These are phyloP conservation scores for Venturia oleaginea DNA, from an alignment of 2,329 filamentous ascomycete species.

Conservation along the genomic window DNA sequence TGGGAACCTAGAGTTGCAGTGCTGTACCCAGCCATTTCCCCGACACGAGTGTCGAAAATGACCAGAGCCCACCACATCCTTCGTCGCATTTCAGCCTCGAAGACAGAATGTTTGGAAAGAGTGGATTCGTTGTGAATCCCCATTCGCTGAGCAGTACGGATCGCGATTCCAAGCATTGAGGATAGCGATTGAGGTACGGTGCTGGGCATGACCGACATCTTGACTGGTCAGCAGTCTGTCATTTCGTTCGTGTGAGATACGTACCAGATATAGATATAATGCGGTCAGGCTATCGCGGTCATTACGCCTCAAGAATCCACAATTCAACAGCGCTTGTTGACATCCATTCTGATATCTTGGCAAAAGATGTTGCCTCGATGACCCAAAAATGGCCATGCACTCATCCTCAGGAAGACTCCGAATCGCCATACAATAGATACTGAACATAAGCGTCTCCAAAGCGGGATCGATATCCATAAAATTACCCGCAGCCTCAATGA, in stretches of 20 bases:
- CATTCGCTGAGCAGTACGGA: slow-evolving; percentile 52
- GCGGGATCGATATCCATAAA: slow-evolving; percentile 47
- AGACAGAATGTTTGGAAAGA: slow-evolving; percentile 43
- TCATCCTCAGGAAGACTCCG: slow-evolving; percentile 48
- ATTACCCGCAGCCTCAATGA: slow-evolving; percentile 54
- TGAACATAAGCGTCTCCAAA: slow-evolving; percentile 53
- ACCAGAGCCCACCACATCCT: slow-evolving; percentile 55
- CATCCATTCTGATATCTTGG: slow-evolving; percentile 36
- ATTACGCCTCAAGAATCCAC: slow-evolving; percentile 31
- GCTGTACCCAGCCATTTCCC: slow-evolving; percentile 43
- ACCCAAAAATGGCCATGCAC: slow-evolving; percentile 34
- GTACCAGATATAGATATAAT: slow-evolving; percentile 45
- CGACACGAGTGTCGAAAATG: slow-evolving; percentile 47
- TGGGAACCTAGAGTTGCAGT: not conserved
- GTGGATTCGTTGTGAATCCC: slow-evolving; percentile 52
- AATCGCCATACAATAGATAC: slow-evolving; percentile 56
- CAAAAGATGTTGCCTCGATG: slow-evolving; percentile 31
- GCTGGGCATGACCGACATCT: slow-evolving; percentile 49
- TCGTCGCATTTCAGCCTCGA: slow-evolving; percentile 51
- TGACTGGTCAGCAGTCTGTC: slow-evolving; percentile 21
- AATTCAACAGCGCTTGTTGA: slow-evolving; percentile 39
- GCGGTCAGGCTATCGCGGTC: slow-evolving; percentile 42
- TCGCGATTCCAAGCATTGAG: slow-evolving; percentile 51
- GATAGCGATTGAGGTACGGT: slow-evolving; percentile 54
- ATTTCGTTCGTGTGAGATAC: slow-evolving; percentile 18